Evolutionary conservation across 768 basidiomycete genomes (phyloP).

Genomic region (Lactifluus volemus): DNA sequence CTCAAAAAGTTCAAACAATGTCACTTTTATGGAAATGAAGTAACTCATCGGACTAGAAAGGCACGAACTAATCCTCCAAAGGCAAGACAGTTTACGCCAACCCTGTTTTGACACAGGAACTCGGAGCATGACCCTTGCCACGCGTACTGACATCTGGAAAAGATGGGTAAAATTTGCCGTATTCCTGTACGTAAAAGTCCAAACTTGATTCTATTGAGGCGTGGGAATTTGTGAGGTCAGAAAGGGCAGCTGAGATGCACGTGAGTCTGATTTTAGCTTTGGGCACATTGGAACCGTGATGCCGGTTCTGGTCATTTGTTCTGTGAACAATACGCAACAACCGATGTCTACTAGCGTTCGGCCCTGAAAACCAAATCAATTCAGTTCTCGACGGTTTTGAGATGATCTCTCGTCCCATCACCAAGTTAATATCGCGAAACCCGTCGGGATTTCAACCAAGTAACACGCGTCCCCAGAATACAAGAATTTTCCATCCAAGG

Average conservation of each 20-base stretch:
- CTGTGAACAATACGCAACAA: no score
- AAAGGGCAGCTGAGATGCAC: neutral
- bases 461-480: neutral
- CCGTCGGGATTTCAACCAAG: neutral
- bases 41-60: neutral
- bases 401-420: neutral
- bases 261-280: neutral
- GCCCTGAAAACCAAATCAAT: neutral
- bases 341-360: neutral
- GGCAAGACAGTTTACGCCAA: neutral
- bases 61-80: neutral
- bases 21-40: neutral
- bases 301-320: neutral
- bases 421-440: neutral
- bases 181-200: constrained; percentile 3
- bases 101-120: neutral
- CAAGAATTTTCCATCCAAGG: constrained; percentile 7
- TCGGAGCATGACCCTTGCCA: neutral
- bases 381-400: neutral
- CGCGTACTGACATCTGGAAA: neutral
- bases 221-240: neutral
- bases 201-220: neutral
- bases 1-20: neutral
- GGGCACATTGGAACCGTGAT: no score
- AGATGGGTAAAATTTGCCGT: neutral